Evolutionary conservation across 371 early-diverging fungal species (phyloP).

Genomic region (Fennellomyces sp.): DNA sequence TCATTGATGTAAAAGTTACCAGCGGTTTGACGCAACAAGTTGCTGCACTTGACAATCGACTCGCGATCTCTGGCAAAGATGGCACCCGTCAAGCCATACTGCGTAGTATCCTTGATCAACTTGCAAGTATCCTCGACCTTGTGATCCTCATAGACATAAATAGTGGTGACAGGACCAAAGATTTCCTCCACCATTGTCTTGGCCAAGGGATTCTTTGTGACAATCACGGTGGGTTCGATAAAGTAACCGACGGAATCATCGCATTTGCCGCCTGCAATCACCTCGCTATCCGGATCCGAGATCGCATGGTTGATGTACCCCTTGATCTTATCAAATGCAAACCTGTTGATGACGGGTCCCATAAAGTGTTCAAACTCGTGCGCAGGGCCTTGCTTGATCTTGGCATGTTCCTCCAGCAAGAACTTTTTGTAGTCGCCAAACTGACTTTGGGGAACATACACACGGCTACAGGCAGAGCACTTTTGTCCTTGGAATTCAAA

Average conservation of each 20-base stretch:
- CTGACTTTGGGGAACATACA: constrained; percentile 87
- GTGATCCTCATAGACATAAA: constrained; percentile 89
- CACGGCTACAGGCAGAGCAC: constrained; percentile 94
- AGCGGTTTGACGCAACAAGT: constrained; percentile 85
- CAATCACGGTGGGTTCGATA: constrained; percentile 90
- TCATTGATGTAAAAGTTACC: constrained; percentile 99
- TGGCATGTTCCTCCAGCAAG: constrained; percentile 68
- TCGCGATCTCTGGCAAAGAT: constrained; percentile 89
- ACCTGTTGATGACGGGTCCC: constrained; percentile 87
- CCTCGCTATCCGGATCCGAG: constrained; percentile 62
- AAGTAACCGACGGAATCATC: constrained; percentile 91
- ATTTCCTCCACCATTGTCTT: constrained; percentile 95
- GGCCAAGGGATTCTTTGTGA: constrained; percentile 82
- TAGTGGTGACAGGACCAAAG: constrained; percentile 96
- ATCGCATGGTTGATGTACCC: constrained; percentile 82
- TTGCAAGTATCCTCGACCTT: constrained; percentile 78
- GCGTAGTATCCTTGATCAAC: constrained; percentile 79
- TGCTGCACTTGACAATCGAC: constrained; percentile 74
- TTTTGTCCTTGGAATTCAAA: constrained; percentile 99
- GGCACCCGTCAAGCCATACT: constrained; percentile 92
- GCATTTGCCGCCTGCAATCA: constrained; percentile 82
- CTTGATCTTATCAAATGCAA: constrained; percentile 93
- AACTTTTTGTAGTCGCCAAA: constrained; percentile 76
- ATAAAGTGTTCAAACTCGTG: constrained; percentile 81
- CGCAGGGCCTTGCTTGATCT: constrained; percentile 87